Conservation (phyloP, 768 basidiomycete genomes). For the Suillus decipiens region DNA sequence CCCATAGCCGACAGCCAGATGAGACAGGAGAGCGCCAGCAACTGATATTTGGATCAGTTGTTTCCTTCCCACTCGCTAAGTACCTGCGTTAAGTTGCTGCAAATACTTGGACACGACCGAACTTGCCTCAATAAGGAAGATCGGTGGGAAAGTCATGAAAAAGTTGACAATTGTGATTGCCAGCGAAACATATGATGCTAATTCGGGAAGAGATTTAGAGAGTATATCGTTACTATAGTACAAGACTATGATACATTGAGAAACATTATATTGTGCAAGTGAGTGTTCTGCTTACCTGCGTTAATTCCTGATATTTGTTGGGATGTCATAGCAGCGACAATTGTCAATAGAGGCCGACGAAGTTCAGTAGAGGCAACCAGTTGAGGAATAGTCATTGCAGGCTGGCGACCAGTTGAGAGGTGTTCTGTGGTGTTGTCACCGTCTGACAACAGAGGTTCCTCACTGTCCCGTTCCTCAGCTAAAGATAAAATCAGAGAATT, state of each 20-base stretch:
- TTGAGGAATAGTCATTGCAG: slow-evolving; percentile 51
- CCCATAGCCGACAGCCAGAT: slow-evolving; percentile 68
- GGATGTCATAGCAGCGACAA: slow-evolving; percentile 70
- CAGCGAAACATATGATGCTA: slow-evolving; percentile 81
- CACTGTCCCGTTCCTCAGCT: slow-evolving; percentile 28
- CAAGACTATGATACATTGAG: slow-evolving; percentile 51
- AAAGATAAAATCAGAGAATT: not conserved
- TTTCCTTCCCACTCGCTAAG: slow-evolving; percentile 72
- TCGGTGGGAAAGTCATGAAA: slow-evolving; percentile 73
- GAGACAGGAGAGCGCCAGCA: slow-evolving; percentile 63
- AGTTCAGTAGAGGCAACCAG: slow-evolving; percentile 55
- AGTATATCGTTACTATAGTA: slow-evolving; percentile 93
- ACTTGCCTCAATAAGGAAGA: slow-evolving; percentile 79
- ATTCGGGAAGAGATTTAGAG: slow-evolving; percentile 72
- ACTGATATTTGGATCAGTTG: slow-evolving; percentile 69
- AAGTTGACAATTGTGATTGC: slow-evolving; percentile 86
- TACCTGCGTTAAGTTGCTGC: slow-evolving; percentile 8
- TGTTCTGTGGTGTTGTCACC: slow-evolving; percentile 19
- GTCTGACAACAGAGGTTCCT: slow-evolving; percentile 30
- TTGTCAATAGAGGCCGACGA: slow-evolving; percentile 61
- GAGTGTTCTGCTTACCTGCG: slow-evolving; percentile 47
- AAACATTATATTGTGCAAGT: not conserved
- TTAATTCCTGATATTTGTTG: slow-evolving; percentile 87
- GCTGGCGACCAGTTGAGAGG: slow-evolving; percentile 26
- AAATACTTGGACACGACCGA: slow-evolving; percentile 12